phyloP scores from a whole-genome alignment of 2,329 filamentous ascomycete species.

The Teratosphaeria zuluensis region DNA sequence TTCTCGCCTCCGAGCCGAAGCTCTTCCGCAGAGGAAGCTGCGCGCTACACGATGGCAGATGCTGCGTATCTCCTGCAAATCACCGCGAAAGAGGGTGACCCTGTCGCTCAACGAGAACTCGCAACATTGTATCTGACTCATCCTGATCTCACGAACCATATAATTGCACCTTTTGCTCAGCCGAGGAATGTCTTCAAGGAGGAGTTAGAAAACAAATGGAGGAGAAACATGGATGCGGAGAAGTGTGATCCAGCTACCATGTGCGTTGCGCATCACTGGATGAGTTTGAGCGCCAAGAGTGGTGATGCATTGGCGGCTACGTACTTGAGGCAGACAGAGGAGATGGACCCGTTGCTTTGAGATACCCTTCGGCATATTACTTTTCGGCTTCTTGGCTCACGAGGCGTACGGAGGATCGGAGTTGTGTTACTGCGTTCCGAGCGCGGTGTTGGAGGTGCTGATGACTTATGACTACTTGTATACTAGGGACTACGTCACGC shows the following conservation, averaged over 20 bases:
- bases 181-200: slow-evolving; percentile 86
- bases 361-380: neutral
- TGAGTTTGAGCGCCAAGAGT: slow-evolving; percentile 79
- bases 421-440: neutral
- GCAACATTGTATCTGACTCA: slow-evolving; percentile 89
- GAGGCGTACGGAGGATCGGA: neutral
- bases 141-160: slow-evolving; percentile 70
- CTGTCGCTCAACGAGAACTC: slow-evolving; percentile 83
- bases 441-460: neutral
- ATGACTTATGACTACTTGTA: neutral
- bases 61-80: slow-evolving; percentile 86
- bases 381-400: neutral
- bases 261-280: slow-evolving; percentile 95
- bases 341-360: slow-evolving; percentile 42
- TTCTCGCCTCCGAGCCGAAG: slow-evolving; percentile 18
- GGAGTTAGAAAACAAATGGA: slow-evolving; percentile 61
- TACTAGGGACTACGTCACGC: neutral
- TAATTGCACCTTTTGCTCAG: slow-evolving; percentile 73
- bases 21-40: slow-evolving; percentile 29
- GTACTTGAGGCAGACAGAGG: slow-evolving; percentile 64
- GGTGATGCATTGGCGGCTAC: slow-evolving; percentile 76
- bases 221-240: slow-evolving; percentile 47
- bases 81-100: slow-evolving; percentile 82
- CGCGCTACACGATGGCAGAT: slow-evolving; percentile 64
- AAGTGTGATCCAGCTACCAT: slow-evolving; percentile 78